Percentiles rank a stretch among this genome's conserved stretches.
phyloP scores from a whole-genome alignment of 768 basidiomycete genomes.

The Epithele typhae region DNA sequence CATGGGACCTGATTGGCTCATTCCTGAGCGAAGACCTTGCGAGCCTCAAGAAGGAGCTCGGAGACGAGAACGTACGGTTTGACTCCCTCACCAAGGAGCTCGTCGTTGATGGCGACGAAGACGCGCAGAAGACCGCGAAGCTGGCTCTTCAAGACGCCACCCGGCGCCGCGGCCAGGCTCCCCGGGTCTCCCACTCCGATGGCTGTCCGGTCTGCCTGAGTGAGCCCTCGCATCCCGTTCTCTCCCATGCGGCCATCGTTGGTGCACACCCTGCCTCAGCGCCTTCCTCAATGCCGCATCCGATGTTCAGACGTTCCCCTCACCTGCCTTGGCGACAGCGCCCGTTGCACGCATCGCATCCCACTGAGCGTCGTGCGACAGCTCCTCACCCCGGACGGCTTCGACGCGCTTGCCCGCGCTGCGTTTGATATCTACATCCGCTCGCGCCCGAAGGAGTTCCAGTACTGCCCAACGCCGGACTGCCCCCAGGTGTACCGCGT shows the following conservation, averaged over 20 bases:
- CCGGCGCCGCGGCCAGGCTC: slow-evolving; percentile 20
- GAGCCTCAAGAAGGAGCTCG: slow-evolving; percentile 45
- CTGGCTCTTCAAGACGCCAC: slow-evolving; percentile 32
- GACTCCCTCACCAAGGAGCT: slow-evolving; percentile 42
- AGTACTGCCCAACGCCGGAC: slow-evolving; percentile 77
- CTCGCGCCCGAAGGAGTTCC: slow-evolving; percentile 54
- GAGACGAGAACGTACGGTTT: slow-evolving; percentile 51
- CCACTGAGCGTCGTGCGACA: slow-evolving; percentile 47
- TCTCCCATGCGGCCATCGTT: slow-evolving; percentile 62
- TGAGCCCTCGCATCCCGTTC: slow-evolving; percentile 45
- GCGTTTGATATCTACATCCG: slow-evolving; percentile 62
- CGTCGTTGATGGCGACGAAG: slow-evolving; percentile 51
- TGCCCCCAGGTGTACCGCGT: slow-evolving; percentile 67
- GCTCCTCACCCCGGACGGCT: slow-evolving; percentile 47
- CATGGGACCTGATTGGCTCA: slow-evolving; percentile 38
- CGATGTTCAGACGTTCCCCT: slow-evolving; percentile 64
- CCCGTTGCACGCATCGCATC: slow-evolving; percentile 52
- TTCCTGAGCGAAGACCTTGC: slow-evolving; percentile 45
- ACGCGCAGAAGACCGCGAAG: slow-evolving; percentile 38
- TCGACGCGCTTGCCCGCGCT: slow-evolving; percentile 51
- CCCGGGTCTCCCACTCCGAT: too few species aligned
- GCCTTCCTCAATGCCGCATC: slow-evolving; percentile 55
- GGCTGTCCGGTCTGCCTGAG: slow-evolving; percentile 71
- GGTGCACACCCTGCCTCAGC: slow-evolving; percentile 60
- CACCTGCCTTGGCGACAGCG: slow-evolving; percentile 61